Percentiles rank a stretch among this genome's conserved stretches.
Evolutionary conservation across 179 eudicot species (phyloP).

Genomic region (Carnegiea gigantea): DNA sequence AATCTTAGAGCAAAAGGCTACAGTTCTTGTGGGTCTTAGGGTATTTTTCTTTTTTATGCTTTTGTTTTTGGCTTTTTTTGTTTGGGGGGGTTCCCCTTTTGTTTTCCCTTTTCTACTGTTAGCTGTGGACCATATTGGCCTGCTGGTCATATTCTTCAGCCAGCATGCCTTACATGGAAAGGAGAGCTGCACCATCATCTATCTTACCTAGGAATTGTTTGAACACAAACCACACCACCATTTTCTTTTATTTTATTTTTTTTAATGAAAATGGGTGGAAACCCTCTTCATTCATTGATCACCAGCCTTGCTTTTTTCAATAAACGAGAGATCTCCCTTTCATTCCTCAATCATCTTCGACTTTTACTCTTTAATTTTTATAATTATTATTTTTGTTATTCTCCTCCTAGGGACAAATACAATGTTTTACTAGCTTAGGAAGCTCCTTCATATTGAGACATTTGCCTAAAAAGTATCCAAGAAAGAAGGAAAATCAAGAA

Average conservation of each 20-base stretch:
- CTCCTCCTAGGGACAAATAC: constrained; percentile 7
- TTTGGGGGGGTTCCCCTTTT: background rate
- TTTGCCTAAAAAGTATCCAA: constrained; percentile 17
- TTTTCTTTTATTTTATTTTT: too few species aligned
- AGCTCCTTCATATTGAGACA: constrained; percentile 8
- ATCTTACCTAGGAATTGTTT: constrained; percentile 26
- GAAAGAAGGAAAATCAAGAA: constrained; percentile 13
- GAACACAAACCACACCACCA: constrained; percentile 3
- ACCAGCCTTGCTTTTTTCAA: constrained; percentile 36
- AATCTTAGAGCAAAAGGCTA: constrained; percentile 25
- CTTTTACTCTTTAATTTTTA: constrained; percentile 36
- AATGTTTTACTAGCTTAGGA: background rate
- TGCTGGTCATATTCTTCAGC: constrained; percentile 44
- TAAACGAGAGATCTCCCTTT: constrained; percentile 65
- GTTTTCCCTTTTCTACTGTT: background rate
- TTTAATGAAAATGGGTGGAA: background rate
- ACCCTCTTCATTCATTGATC: constrained; percentile 12
- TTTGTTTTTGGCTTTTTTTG: background rate
- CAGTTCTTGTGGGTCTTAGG: constrained; percentile 7
- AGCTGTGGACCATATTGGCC: constrained; percentile 35
- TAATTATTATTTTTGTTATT: background rate
- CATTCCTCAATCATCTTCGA: constrained; percentile 60
- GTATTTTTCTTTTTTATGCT: background rate
- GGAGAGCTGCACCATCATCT: constrained; percentile 50
- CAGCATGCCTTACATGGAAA: constrained; percentile 65